phyloP scores from a whole-genome alignment of 768 basidiomycete genomes.

The Suillus subluteus region DNA sequence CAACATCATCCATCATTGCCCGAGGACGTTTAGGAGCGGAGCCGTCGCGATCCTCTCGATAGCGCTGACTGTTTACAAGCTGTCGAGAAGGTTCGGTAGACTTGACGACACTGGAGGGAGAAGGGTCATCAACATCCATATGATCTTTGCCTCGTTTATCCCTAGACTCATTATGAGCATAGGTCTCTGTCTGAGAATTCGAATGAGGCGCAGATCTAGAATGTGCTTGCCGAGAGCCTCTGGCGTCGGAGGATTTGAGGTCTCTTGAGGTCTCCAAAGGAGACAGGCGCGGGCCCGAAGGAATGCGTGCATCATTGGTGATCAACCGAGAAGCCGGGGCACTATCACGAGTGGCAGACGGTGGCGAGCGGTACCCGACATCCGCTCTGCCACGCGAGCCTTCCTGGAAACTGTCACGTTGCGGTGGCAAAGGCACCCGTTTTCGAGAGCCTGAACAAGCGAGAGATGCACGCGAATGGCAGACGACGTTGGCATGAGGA shows the following conservation, averaged over 20 bases:
- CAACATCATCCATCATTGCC: slow-evolving; percentile 37
- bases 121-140: slow-evolving; percentile 33
- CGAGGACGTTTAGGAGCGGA: slow-evolving; percentile 38
- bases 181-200: slow-evolving; percentile 16
- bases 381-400: slow-evolving; percentile 16
- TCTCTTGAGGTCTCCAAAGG: slow-evolving; percentile 9
- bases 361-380: neutral
- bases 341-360: slow-evolving; percentile 17
- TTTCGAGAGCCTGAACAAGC: slow-evolving; percentile 35
- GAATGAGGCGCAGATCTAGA: slow-evolving; percentile 6
- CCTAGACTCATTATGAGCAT: slow-evolving; percentile 22
- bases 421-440: slow-evolving; percentile 41
- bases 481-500: slow-evolving; percentile 33
- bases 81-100: slow-evolving; percentile 25
- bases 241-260: neutral
- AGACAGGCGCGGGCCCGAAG: slow-evolving; percentile 14
- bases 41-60: slow-evolving; percentile 26
- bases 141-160: slow-evolving; percentile 23
- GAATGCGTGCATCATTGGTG: slow-evolving; percentile 7
- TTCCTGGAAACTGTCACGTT: slow-evolving; percentile 35
- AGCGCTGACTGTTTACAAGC: slow-evolving; percentile 20
- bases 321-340: slow-evolving; percentile 7
- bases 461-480: slow-evolving; percentile 24
- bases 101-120: slow-evolving; percentile 17
- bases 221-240: slow-evolving; percentile 13